Base-by-base conservation (phyloP, 2,329 filamentous ascomycete species). In the Cyanodermella asteris region DNA sequence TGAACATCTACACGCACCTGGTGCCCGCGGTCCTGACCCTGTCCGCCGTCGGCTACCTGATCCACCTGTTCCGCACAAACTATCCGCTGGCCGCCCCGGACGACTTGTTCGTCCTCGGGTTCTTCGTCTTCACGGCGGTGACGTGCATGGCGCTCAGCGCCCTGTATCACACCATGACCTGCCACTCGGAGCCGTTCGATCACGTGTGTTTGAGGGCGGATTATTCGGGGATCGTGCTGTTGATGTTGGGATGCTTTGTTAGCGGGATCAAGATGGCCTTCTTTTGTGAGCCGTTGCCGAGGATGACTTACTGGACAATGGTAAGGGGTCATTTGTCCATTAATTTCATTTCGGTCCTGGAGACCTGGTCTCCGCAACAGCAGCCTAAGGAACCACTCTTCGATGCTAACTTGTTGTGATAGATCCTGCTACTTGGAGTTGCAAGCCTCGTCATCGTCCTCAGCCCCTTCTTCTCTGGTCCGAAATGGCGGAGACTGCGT, bases 41-140 rank as follows among this genome's bases (percentile, higher is more conserved):
- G 18, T 15, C 20, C 26, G 22, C 35, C n/a, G 24, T 14, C 7
- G 5, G 21, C 2, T 26, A 32, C 31, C 69, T 40, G 55, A 55
- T 33, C 9, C 5, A 7, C 6, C 13, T 30, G 6, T 23, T 18
- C 3, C 26, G 15, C 19, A 9, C 13, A 12, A 18, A 26, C 4
- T 31, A 33, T 21, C 8, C 20, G 0, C 13, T 9, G 6, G 21
- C 26, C 3, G 12, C 12, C 15, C 6, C 11, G 9, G 26, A 26
- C 13, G 31, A 33, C 15, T 28, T 20, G 5, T 29, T 36, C 17
- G 35, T 42, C 28, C 39, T 26, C 25, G 25, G 20, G 16, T 16
- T 32, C 24, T 36, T 28, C 26, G 29, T 36, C 20, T 22, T 38
- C 8, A 28, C 25, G 6, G 32, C 23, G 4, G 27, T 33, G 12